A percentile compares a stretch with the other conserved stretches of the same genome.
Conservation (phyloP, 805 yeast genomes). For the Cyberlindnera amylophila region DNA sequence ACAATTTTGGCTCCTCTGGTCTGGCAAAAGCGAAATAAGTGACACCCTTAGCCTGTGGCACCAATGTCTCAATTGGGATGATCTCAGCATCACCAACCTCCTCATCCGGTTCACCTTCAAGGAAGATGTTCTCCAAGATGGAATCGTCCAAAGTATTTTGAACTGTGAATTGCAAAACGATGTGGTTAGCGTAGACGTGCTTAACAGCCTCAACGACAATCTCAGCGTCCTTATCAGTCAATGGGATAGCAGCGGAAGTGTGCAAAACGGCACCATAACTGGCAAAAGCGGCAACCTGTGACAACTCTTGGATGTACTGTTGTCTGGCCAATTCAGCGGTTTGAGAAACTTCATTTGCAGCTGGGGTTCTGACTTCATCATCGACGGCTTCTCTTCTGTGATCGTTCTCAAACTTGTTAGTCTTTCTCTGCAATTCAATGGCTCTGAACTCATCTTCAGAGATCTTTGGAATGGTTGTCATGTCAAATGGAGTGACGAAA, state of each 20-base stretch:
- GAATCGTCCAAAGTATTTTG: conserved; percentile 80
- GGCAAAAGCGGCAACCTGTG: conserved; percentile 67
- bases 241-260: conserved; percentile 57
- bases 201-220: conserved; percentile 81
- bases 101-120: conserved; percentile 57
- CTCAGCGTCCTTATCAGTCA: conserved; percentile 92
- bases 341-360: conserved; percentile 20
- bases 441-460: conserved; percentile 68
- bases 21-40: conserved; percentile 74
- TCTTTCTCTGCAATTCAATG: conserved; percentile 53
- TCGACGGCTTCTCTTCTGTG: conserved; percentile 16
- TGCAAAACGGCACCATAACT: conserved; percentile 72
- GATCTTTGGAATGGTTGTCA: conserved; percentile 59
- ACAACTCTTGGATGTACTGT: conserved; percentile 65
- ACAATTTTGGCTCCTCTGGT: conserved; percentile 43
- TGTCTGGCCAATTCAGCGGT: conserved; percentile 45
- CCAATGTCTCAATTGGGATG: conserved; percentile 67
- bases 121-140: conserved; percentile 72
- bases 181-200: conserved; percentile 71
- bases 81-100: conserved; percentile 56
- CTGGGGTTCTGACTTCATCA: conserved; percentile 4
- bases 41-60: conserved; percentile 67
- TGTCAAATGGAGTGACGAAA: conserved; percentile 62
- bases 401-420: conserved; percentile 31
- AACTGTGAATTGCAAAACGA: conserved; percentile 78